Conservation (phyloP, 768 basidiomycete genomes). For the Boletus edulis region DNA sequence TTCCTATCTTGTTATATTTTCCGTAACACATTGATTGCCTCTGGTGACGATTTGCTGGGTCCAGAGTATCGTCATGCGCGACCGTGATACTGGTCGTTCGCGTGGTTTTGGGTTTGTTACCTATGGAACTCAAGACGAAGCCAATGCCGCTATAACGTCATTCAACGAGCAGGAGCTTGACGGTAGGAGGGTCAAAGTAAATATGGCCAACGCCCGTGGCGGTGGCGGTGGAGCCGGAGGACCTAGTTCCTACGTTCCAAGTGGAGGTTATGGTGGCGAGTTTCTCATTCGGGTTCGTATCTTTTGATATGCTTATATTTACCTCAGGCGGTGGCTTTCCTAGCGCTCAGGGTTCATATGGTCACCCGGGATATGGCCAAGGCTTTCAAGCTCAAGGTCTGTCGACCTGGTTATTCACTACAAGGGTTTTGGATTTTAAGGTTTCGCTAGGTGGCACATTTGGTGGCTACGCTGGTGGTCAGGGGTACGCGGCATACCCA, state of each 20-base stretch:
- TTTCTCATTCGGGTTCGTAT: neutral
- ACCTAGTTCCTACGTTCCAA: constrained; percentile 27
- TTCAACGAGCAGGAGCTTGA: constrained; percentile 93
- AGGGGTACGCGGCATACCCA: constrained; percentile 23
- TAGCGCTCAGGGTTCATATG: constrained; percentile 26
- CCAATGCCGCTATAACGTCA: constrained; percentile 67
- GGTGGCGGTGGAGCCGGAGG: constrained; percentile 44
- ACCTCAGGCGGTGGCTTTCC: constrained; percentile 28
- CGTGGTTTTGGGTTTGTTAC: constrained; percentile 98
- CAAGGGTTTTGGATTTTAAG: neutral
- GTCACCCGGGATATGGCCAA: constrained; percentile 24
- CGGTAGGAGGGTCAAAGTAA: constrained; percentile 87
- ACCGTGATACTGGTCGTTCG: constrained; percentile 95
- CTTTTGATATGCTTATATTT: constrained; percentile 12
- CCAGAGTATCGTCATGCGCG: constrained; percentile 97
- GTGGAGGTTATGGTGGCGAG: constrained; percentile 29
- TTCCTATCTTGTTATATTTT: constrained; percentile 22
- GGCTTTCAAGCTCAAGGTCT: constrained; percentile 15
- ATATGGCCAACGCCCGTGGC: constrained; percentile 75
- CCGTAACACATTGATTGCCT: neutral
- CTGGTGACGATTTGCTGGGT: constrained; percentile 32
- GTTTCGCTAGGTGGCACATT: constrained; percentile 1
- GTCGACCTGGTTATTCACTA: neutral
- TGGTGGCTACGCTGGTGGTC: constrained; percentile 12
- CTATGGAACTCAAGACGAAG: constrained; percentile 59